Evolutionary conservation across 2,329 filamentous ascomycete genomes (phyloP).

Genomic region (Fusarium devonianum): DNA sequence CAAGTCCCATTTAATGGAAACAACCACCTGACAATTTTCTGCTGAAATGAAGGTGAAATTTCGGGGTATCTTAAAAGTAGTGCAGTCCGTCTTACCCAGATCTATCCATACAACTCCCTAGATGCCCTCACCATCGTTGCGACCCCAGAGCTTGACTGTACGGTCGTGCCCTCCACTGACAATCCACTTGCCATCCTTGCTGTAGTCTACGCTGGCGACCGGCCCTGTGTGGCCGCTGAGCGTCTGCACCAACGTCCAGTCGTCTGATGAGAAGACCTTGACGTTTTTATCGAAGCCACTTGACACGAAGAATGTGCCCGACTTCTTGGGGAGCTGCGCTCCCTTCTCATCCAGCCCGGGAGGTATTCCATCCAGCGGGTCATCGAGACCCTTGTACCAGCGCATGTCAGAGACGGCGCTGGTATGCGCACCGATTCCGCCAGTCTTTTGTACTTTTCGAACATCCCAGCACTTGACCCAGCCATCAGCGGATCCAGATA

Average conservation of each 20-base stretch:
- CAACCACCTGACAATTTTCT: slow-evolving; percentile 2
- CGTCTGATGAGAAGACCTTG: slow-evolving; percentile 94
- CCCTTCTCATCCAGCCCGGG: slow-evolving; percentile 71
- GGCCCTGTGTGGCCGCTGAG: slow-evolving; percentile 91
- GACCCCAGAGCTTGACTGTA: slow-evolving; percentile 95
- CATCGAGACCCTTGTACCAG: slow-evolving; percentile 91
- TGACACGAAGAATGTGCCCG: slow-evolving; percentile 89
- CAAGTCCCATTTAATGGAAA: too few relatives aligned
- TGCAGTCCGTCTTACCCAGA: slow-evolving; percentile 24
- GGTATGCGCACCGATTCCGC: slow-evolving; percentile 87
- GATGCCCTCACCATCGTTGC: slow-evolving; percentile 73
- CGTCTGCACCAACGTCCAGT: slow-evolving; percentile 90
- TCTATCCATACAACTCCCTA: slow-evolving; percentile 39
- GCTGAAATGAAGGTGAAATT: slow-evolving; percentile 13
- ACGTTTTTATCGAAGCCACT: slow-evolving; percentile 94
- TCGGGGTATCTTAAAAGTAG: slow-evolving; percentile 40
- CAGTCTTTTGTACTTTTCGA: slow-evolving; percentile 82
- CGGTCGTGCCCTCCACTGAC: slow-evolving; percentile 93
- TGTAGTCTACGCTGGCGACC: slow-evolving; percentile 89
- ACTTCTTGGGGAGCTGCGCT: slow-evolving; percentile 77
- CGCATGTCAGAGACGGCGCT: slow-evolving; percentile 91
- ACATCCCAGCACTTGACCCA: slow-evolving; percentile 99
- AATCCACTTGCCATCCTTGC: slow-evolving; percentile 87
- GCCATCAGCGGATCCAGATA: slow-evolving; percentile 92
- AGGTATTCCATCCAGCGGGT: slow-evolving; percentile 67